Percentiles rank a stretch among this genome's conserved stretches.
Conservation (phyloP, 352 stramenopile species). For the Phytophthora ohioensis region DNA sequence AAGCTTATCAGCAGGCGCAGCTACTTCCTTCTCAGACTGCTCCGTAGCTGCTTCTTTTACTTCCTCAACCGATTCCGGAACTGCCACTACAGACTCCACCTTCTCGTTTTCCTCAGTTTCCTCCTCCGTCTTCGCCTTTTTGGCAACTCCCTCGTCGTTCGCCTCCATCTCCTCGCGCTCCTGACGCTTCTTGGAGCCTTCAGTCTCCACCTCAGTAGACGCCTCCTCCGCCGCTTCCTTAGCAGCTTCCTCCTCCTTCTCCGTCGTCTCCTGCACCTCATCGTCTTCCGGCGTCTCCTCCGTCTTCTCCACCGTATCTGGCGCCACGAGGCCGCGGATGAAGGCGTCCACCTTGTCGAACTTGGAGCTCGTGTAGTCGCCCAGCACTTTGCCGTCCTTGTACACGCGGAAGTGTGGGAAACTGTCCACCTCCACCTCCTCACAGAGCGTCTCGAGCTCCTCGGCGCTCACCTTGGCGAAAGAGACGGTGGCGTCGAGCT, state of each 20-base stretch:
- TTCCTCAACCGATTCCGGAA: background rate
- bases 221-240: constrained; percentile 7
- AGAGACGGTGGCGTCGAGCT: constrained; percentile 32
- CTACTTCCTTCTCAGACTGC: constrained; percentile 5
- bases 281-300: constrained; percentile 32
- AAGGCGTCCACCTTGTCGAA: constrained; percentile 68
- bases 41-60: background rate
- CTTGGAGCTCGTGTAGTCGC: constrained; percentile 79
- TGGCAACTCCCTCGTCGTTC: constrained; percentile 33
- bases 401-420: constrained; percentile 86
- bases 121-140: constrained; percentile 41
- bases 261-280: background rate
- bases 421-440: constrained; percentile 79
- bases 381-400: constrained; percentile 60
- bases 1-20: background rate
- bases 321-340: constrained; percentile 33
- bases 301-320: constrained; percentile 12
- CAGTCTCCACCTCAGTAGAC: constrained; percentile 2
- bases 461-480: constrained; percentile 71
- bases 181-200: constrained; percentile 41
- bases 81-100: background rate
- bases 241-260: background rate
- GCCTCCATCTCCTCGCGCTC: constrained; percentile 39
- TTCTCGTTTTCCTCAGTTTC: background rate
- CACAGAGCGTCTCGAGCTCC: constrained; percentile 68